Conservation (phyloP, 495 filamentous ascomycete species). For the Daldinia bambusicola region DNA sequence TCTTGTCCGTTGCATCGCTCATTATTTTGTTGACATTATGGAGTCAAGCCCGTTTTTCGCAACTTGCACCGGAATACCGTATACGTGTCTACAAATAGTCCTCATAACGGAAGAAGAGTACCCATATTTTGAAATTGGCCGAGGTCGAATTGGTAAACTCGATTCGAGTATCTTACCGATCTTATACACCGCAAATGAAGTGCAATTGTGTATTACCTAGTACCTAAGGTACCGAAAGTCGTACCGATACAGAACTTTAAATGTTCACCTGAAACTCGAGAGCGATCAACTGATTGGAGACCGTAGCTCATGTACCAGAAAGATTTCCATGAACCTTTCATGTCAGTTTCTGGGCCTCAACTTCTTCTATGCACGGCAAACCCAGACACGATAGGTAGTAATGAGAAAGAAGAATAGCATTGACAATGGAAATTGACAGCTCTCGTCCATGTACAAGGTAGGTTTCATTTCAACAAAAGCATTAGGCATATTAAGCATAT, state of each 20-base stretch:
- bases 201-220: too few species aligned
- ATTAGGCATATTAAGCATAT: background rate
- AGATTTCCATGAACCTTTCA: too few species aligned
- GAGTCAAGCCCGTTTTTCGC: constrained; percentile 2
- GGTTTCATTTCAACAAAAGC: background rate
- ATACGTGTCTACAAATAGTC: constrained; percentile 9
- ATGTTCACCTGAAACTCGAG: too few species aligned
- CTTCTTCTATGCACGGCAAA: background rate
- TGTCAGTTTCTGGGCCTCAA: background rate
- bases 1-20: constrained; percentile 1
- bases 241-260: too few species aligned
- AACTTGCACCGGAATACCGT: constrained; percentile 1
- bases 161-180: constrained; percentile 1
- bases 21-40: constrained; percentile 5
- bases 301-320: too few species aligned
- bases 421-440: background rate
- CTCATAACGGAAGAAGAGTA: constrained; percentile 4
- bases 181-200: too few species aligned
- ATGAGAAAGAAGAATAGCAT: background rate
- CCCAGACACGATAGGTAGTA: background rate
- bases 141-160: constrained; percentile 19
- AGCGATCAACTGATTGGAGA: too few species aligned
- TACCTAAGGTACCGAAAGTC: too few species aligned
- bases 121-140: constrained; percentile 40
- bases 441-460: background rate